phyloP scores from a whole-genome alignment of 371 early-diverging fungal species.

The Mortierella sp. region DNA sequence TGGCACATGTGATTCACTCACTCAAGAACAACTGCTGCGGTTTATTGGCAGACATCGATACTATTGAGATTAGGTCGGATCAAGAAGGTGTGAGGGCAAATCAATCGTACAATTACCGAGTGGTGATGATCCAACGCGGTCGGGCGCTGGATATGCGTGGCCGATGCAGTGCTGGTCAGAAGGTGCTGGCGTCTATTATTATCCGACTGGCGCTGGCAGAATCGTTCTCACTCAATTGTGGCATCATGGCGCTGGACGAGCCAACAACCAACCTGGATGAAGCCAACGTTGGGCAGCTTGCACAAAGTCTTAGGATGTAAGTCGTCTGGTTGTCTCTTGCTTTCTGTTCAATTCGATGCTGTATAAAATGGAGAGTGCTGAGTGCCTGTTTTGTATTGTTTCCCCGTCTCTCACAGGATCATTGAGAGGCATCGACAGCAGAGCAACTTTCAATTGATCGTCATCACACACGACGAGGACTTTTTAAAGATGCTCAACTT shows the following conservation, averaged over 20 bases:
- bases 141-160: constrained; percentile 98
- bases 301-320: constrained; percentile 83
- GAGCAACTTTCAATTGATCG: constrained; percentile 95
- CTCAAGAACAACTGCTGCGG: neutral
- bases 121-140: constrained; percentile 97
- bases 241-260: constrained; percentile 98
- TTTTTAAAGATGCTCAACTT: constrained; percentile 91
- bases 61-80: constrained; percentile 94
- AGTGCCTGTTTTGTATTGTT: neutral
- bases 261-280: constrained; percentile 99
- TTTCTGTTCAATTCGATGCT: neutral
- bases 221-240: constrained; percentile 94
- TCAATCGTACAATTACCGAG: constrained; percentile 92
- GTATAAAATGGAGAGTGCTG: too few species aligned
- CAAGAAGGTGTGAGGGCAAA: constrained; percentile 73
- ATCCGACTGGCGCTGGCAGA: constrained; percentile 98
- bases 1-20: too few species aligned
- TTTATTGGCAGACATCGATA: constrained; percentile 84
- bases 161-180: constrained; percentile 99
- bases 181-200: constrained; percentile 96
- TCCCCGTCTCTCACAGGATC: constrained; percentile 61
- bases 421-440: constrained; percentile 83
- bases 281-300: constrained; percentile 94
- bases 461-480: constrained; percentile 99
- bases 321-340: constrained; percentile 7